phyloP scores from a whole-genome alignment of 73 alveolate species.

The Paraurostyla sp. region DNA sequence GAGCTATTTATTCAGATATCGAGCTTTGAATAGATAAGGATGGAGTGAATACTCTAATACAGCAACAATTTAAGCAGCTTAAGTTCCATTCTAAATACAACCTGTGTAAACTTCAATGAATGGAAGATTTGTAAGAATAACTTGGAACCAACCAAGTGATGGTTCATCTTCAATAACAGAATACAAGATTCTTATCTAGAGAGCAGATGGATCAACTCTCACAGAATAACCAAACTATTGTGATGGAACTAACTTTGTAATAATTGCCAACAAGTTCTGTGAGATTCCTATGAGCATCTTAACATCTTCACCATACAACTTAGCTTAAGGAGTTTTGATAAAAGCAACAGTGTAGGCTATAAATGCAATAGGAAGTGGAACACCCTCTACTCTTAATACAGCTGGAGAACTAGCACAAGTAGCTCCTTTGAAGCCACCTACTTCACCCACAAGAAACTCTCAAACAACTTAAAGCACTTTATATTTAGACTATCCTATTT shows the following conservation, averaged over 20 bases:
- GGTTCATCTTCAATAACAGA: slow-evolving; percentile 28
- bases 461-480: slow-evolving; percentile 30
- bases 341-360: slow-evolving; percentile 53
- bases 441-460: slow-evolving; percentile 53
- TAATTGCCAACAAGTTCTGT: slow-evolving; percentile 42
- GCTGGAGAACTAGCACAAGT: slow-evolving; percentile 52
- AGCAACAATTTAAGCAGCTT: slow-evolving; percentile 52
- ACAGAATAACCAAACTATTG: slow-evolving; percentile 37
- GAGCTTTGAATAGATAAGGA: slow-evolving; percentile 60
- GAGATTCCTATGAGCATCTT: slow-evolving; percentile 55
- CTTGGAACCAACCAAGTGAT: slow-evolving; percentile 39
- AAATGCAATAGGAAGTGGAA: slow-evolving; percentile 55
- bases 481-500: slow-evolving; percentile 30
- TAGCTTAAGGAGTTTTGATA: slow-evolving; percentile 38
- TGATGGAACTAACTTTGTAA: slow-evolving; percentile 31
- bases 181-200: neutral
- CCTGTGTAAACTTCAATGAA: slow-evolving; percentile 48
- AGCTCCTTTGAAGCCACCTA: slow-evolving; percentile 61
- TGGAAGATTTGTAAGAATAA: slow-evolving; percentile 17
- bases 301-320: slow-evolving; percentile 18
- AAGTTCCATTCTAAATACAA: slow-evolving; percentile 32
- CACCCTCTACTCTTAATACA: slow-evolving; percentile 15
- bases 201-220: neutral
- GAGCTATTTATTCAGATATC: slow-evolving; percentile 43
- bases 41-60: slow-evolving; percentile 63